phyloP scores from a whole-genome alignment of 352 stramenopile species.

The Blastocystis sp. region DNA sequence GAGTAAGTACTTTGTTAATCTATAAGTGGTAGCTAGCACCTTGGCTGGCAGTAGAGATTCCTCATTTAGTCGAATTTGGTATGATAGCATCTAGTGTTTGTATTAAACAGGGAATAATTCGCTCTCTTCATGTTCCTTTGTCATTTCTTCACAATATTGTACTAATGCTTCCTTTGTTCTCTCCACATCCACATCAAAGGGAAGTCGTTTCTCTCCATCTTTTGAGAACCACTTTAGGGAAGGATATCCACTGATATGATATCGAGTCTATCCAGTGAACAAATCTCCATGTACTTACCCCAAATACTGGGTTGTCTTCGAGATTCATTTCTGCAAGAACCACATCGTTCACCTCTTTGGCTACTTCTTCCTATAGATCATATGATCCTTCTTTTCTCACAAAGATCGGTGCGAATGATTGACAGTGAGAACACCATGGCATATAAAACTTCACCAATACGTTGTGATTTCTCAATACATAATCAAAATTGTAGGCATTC shows the following conservation, averaged over 20 bases:
- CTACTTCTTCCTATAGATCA: constrained; percentile 62
- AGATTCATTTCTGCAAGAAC: constrained; percentile 88
- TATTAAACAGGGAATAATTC: neutral
- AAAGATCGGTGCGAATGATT: constrained; percentile 81
- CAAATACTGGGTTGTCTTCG: constrained; percentile 35
- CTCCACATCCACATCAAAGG: neutral
- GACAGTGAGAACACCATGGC: constrained; percentile 83
- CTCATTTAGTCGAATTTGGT: constrained; percentile 75
- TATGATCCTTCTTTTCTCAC: constrained; percentile 73
- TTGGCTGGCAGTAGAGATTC: constrained; percentile 81
- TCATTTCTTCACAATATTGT: neutral
- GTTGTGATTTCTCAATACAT: constrained; percentile 82
- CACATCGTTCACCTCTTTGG: constrained; percentile 76
- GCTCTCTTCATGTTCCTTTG: neutral
- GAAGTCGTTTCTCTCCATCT: neutral
- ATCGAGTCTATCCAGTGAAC: constrained; percentile 18
- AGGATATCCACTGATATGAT: constrained; percentile 11
- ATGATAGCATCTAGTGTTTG: constrained; percentile 38
- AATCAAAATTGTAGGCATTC: constrained; percentile 70
- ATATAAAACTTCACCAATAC: constrained; percentile 87
- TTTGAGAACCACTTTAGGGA: constrained; percentile 42
- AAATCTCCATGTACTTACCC: neutral
- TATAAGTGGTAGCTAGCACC: constrained; percentile 69
- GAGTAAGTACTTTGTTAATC: constrained; percentile 71
- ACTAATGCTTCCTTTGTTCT: constrained; percentile 30